Evolutionary conservation across 2,329 filamentous ascomycete species (phyloP).

Genomic region (Colletotrichum endophyticum): DNA sequence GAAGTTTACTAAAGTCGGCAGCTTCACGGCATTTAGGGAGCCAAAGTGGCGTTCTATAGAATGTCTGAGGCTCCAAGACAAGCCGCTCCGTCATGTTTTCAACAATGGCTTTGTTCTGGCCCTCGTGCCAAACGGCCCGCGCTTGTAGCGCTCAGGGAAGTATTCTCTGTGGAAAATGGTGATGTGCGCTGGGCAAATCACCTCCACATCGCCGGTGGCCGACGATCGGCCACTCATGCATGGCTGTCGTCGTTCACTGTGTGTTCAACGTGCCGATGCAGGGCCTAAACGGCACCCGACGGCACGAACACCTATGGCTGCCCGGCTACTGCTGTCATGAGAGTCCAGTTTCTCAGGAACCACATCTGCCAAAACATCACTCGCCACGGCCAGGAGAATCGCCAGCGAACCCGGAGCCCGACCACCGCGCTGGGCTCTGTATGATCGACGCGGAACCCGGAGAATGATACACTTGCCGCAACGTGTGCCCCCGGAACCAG

Average conservation of each 20-base stretch:
- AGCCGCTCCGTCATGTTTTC: not conserved
- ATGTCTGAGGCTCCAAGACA: conserved; percentile 1
- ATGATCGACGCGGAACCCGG: conserved; percentile 16
- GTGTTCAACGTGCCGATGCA: not conserved
- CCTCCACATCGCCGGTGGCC: not conserved
- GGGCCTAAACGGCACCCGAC: not conserved
- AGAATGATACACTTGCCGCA: conserved; percentile 16
- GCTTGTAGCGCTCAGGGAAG: not conserved
- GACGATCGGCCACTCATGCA: not conserved
- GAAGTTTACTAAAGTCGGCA: not conserved
- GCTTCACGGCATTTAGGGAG: not conserved
- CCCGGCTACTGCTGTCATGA: not conserved
- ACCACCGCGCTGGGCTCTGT: not conserved
- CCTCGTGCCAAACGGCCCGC: not conserved
- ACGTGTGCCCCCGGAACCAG: not conserved
- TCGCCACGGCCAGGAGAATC: not conserved
- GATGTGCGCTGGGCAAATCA: not conserved
- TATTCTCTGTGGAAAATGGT: not conserved
- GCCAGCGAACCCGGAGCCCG: not conserved
- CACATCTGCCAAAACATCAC: not conserved
- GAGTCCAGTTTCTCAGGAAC: not conserved
- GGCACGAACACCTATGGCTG: not conserved
- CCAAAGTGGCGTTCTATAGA: not conserved
- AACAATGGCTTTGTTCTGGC: conserved; percentile 4
- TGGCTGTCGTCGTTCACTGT: not conserved